Percentiles rank a stretch among this genome's conserved stretches.
Evolutionary conservation across 257 asterid species (phyloP).

Genomic region (Petunia axillaris): DNA sequence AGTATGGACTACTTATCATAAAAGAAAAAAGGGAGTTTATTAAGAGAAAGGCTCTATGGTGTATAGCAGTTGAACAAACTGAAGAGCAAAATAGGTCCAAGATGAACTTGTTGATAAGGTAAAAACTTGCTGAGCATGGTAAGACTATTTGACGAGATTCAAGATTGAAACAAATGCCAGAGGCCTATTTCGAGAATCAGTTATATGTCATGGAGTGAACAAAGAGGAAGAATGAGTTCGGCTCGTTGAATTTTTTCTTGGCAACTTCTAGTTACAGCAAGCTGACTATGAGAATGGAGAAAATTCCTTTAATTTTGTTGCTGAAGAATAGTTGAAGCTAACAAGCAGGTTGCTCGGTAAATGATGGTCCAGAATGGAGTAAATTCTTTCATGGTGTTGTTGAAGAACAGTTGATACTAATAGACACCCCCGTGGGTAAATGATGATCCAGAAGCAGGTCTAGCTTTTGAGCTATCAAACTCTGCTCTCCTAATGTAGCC

Average conservation of each 20-base stretch:
- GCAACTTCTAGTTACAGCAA: constrained; percentile 11
- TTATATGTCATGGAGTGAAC: background rate
- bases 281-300: background rate
- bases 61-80: background rate
- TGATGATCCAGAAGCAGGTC: constrained; percentile 2
- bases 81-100: constrained; percentile 15
- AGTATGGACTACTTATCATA: background rate
- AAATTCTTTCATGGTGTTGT: background rate
- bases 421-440: background rate
- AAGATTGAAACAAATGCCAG: background rate
- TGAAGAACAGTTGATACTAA: constrained; percentile 9
- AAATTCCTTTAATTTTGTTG: background rate
- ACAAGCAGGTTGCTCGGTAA: background rate
- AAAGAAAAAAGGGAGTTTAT: no score
- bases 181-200: constrained; percentile 7
- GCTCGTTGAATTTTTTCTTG: background rate
- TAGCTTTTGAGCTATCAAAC: background rate
- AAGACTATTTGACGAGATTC: constrained; percentile 17
- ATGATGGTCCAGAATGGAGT: background rate
- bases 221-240: background rate
- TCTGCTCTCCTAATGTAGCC: background rate
- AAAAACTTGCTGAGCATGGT: background rate
- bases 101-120: constrained; percentile 5
- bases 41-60: background rate
- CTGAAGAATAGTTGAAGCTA: constrained; percentile 12